Conservation (phyloP, 768 basidiomycete genomes). For the Galerina sulciceps region DNA sequence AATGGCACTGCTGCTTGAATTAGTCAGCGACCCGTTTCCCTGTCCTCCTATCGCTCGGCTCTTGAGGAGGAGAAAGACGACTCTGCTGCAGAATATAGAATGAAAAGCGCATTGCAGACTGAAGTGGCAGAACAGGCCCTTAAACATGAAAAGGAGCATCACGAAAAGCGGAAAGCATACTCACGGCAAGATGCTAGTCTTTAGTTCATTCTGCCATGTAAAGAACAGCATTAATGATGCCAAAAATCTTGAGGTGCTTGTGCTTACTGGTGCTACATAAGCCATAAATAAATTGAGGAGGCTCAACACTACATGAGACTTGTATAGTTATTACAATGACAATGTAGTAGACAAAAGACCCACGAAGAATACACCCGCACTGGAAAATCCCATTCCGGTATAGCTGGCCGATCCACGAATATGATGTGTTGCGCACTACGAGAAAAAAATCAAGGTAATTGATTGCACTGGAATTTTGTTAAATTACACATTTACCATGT, state of each 20-base stretch:
- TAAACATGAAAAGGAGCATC: not conserved
- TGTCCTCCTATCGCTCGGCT: not conserved
- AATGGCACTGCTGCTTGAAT: too few species aligned
- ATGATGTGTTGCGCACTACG: not conserved
- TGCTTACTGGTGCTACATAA: not conserved
- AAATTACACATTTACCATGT: not conserved
- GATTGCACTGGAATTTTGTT: not conserved
- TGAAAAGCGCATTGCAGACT: slow-evolving; percentile 6
- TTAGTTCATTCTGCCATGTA: not conserved
- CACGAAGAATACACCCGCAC: not conserved
- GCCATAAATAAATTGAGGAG: not conserved
- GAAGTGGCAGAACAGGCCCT: not conserved
- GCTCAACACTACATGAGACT: not conserved
- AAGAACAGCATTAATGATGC: too few species aligned
- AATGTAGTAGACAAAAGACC: not conserved
- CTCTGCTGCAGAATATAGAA: slow-evolving; percentile 3
- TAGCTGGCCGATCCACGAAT: not conserved
- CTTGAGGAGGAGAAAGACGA: slow-evolving; percentile 1
- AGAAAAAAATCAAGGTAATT: not conserved
- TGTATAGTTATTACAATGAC: not conserved
- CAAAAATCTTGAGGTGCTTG: not conserved
- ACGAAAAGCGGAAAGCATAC: not conserved
- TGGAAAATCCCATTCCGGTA: slow-evolving; percentile 5
- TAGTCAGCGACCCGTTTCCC: too few species aligned
- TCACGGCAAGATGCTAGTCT: slow-evolving; percentile 3